These are phyloP conservation scores for Alternaria viburni DNA, from an alignment of 2,329 filamentous ascomycete species.

Conservation along the genomic window DNA sequence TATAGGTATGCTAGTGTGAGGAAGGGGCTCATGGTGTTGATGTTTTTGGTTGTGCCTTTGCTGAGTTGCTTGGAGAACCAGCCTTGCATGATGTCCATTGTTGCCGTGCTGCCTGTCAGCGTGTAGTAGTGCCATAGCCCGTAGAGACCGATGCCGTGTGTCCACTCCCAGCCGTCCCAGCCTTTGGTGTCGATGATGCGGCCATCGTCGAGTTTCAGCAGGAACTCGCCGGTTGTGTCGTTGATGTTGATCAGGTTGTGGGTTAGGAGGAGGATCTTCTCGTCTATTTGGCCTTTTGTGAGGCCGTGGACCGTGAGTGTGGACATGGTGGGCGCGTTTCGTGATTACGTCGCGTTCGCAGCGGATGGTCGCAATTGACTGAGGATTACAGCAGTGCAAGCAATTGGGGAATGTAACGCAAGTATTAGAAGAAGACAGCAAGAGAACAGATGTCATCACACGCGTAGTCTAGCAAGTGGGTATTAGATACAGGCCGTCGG, in stretches of 20 bases:
- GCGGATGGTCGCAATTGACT: not conserved
- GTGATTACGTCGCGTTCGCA: not conserved
- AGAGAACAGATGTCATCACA: not conserved
- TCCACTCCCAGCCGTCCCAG: slow-evolving; percentile 86
- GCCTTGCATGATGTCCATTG: slow-evolving; percentile 70
- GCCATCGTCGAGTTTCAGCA: slow-evolving; percentile 73
- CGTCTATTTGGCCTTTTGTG: slow-evolving; percentile 54
- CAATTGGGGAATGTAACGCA: not conserved
- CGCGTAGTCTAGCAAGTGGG: slow-evolving; percentile 6
- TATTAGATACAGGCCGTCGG: slow-evolving; percentile 5
- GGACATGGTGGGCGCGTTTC: slow-evolving; percentile 39
- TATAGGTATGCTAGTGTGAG: slow-evolving; percentile 79
- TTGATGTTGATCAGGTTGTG: slow-evolving; percentile 78
- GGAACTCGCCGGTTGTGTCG: slow-evolving; percentile 75
- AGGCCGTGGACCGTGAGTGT: slow-evolving; percentile 51
- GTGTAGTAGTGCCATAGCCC: slow-evolving; percentile 84
- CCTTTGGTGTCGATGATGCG: slow-evolving; percentile 83
- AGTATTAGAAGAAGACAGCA: not conserved
- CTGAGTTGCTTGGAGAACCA: slow-evolving; percentile 76
- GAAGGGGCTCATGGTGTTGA: slow-evolving; percentile 84
- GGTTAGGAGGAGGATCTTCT: slow-evolving; percentile 70
- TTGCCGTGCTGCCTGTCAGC: slow-evolving; percentile 66
- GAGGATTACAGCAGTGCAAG: not conserved
- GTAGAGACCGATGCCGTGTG: slow-evolving; percentile 79
- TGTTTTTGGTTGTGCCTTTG: slow-evolving; percentile 81